phyloP scores from a whole-genome alignment of 257 asterid species.

The Scutellaria baicalensis region DNA sequence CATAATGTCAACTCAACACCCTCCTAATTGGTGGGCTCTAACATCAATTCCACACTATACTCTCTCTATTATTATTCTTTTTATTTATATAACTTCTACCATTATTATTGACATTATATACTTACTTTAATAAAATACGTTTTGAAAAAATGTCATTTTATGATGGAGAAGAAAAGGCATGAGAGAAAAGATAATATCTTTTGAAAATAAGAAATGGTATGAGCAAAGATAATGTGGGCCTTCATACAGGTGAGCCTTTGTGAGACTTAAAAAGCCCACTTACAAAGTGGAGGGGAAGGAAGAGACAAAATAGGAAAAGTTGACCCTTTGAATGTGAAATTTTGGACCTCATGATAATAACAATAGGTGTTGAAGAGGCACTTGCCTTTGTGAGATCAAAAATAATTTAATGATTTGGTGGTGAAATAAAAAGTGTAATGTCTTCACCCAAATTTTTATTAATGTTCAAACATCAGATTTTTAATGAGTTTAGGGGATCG shows the following conservation, averaged over 20 bases:
- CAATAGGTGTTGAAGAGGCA: too few relatives aligned
- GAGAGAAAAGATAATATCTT: neutral
- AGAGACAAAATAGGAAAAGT: neutral
- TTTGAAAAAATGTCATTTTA: too few relatives aligned
- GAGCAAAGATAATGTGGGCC: slow-evolving; percentile 20
- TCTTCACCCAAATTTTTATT: too few relatives aligned
- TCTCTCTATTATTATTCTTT: neutral
- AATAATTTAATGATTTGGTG: too few relatives aligned
- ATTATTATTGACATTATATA: too few relatives aligned
- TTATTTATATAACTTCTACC: neutral
- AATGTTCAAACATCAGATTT: too few relatives aligned
- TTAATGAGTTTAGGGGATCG: too few relatives aligned
- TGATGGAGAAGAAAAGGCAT: neutral
- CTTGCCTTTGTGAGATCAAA: too few relatives aligned
- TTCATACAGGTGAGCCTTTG: neutral
- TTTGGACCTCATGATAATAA: neutral
- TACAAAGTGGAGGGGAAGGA: neutral
- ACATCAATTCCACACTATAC: neutral
- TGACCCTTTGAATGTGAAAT: neutral
- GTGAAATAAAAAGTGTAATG: too few relatives aligned
- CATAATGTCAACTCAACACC: slow-evolving; percentile 27
- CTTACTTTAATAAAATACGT: too few relatives aligned
- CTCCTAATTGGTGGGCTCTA: slow-evolving; percentile 13
- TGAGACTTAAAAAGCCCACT: slow-evolving; percentile 13
- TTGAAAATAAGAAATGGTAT: neutral